phyloP scores from a whole-genome alignment of 441 rosid species.

The Gossypium aridum region DNA sequence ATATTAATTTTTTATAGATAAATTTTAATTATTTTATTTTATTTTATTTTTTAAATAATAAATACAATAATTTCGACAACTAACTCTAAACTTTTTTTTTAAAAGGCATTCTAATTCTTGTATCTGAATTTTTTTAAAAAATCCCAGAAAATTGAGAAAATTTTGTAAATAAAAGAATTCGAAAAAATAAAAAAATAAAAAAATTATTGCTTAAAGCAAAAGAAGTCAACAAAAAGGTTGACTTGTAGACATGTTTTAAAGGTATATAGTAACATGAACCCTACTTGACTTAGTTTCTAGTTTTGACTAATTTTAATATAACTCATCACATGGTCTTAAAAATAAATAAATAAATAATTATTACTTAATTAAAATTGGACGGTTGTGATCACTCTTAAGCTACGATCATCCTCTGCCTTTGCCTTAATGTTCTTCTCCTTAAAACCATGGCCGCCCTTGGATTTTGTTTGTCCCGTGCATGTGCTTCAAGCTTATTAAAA shows the following conservation, averaged over 20 bases:
- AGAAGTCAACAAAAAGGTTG: neutral
- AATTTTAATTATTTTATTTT: too few species aligned
- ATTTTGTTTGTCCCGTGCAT: neutral
- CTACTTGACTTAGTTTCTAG: neutral
- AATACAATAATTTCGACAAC: too few species aligned
- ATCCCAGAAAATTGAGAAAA: too few species aligned
- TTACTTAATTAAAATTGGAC: constrained; percentile 11
- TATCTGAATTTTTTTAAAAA: too few species aligned
- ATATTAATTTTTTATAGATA: too few species aligned
- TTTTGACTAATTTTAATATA: neutral
- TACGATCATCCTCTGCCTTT: neutral
- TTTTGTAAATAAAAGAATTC: too few species aligned
- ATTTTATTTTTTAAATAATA: too few species aligned
- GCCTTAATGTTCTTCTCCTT: neutral
- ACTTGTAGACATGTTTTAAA: neutral
- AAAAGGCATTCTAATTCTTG: too few species aligned
- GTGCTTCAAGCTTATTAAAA: neutral
- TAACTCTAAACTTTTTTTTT: too few species aligned
- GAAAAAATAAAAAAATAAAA: neutral
- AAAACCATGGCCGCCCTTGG: neutral
- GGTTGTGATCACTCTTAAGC: constrained; percentile 14
- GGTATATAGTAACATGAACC: neutral
- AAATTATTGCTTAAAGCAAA: neutral
- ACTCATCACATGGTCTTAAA: neutral
- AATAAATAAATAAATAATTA: neutral